Conservation (phyloP, 2,329 filamentous ascomycete genomes). For the Arthroderma sp. region DNA sequence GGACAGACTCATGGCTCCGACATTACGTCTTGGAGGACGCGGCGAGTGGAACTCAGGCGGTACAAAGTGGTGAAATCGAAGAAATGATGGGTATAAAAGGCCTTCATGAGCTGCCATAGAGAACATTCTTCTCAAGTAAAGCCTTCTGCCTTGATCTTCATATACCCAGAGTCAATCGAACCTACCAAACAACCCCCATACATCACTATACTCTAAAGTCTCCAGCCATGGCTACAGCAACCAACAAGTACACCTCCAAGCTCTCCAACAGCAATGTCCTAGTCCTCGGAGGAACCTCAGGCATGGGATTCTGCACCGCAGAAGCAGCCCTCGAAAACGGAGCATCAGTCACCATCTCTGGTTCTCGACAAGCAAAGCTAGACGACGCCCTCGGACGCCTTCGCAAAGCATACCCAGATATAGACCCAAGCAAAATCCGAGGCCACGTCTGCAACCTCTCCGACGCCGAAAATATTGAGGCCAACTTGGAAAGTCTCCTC, state of each 20-base stretch:
- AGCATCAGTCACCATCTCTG: slow-evolving; percentile 36
- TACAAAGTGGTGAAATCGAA: no score
- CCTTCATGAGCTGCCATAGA: no score
- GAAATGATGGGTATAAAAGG: no score
- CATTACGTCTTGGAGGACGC: no score
- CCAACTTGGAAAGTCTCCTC: slow-evolving; percentile 31
- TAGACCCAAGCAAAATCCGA: slow-evolving; percentile 20
- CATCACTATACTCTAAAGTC: no score
- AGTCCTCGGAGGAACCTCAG: slow-evolving; percentile 40
- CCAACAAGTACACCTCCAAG: slow-evolving; percentile 25
- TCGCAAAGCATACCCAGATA: slow-evolving; percentile 27
- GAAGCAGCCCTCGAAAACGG: slow-evolving; percentile 39
- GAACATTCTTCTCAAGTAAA: no score
- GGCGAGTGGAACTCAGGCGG: no score
- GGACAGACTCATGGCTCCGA: no score
- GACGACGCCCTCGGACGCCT: slow-evolving; percentile 29
- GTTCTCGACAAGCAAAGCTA: slow-evolving; percentile 30
- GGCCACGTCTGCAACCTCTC: slow-evolving; percentile 34
- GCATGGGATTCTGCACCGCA: slow-evolving; percentile 40
- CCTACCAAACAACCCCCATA: no score
- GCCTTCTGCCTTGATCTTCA: no score
- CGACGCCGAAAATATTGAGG: slow-evolving; percentile 30
- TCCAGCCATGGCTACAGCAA: not conserved
- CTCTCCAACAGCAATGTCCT: slow-evolving; percentile 35
- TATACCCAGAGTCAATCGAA: no score